phyloP scores from a whole-genome alignment of 768 basidiomycete species.

The Rhizopogon vulgaris region DNA sequence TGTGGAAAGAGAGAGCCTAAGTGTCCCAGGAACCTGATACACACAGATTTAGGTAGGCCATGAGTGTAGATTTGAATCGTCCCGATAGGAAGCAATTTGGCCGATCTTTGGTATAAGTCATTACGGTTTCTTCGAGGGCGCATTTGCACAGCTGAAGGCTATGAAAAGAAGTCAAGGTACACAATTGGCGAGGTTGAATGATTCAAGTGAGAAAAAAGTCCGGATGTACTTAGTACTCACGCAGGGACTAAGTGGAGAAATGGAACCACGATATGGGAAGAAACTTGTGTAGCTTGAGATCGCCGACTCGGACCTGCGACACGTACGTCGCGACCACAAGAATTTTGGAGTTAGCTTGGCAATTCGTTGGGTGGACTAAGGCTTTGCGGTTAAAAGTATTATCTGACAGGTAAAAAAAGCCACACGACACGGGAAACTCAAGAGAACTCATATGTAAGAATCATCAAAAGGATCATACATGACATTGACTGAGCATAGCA shows the following conservation, averaged over 20 bases:
- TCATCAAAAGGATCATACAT: no score
- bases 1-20: conserved; percentile 7
- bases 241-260: conserved; percentile 1
- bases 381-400: no score
- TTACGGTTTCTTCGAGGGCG: not conserved
- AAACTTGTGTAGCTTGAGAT: not conserved
- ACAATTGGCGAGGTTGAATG: not conserved
- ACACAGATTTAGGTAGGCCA: conserved; percentile 9
- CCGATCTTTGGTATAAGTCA: conserved; percentile 5
- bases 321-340: not conserved
- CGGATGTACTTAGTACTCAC: conserved; percentile 3
- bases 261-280: conserved; percentile 1
- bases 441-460: not conserved
- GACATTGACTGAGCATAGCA: not conserved
- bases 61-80: conserved; percentile 1
- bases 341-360: conserved; percentile 1
- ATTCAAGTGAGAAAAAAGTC: conserved; percentile 2
- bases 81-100: conserved; percentile 10
- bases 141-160: not conserved
- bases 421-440: conserved; percentile 3
- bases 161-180: conserved; percentile 5
- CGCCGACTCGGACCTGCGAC: not conserved
- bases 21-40: conserved; percentile 7
- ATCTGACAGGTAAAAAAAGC: not conserved
- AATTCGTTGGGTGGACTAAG: not conserved